Base-by-base conservation (phyloP, 495 filamentous ascomycete species). In the Podospora tetraspora region DNA sequence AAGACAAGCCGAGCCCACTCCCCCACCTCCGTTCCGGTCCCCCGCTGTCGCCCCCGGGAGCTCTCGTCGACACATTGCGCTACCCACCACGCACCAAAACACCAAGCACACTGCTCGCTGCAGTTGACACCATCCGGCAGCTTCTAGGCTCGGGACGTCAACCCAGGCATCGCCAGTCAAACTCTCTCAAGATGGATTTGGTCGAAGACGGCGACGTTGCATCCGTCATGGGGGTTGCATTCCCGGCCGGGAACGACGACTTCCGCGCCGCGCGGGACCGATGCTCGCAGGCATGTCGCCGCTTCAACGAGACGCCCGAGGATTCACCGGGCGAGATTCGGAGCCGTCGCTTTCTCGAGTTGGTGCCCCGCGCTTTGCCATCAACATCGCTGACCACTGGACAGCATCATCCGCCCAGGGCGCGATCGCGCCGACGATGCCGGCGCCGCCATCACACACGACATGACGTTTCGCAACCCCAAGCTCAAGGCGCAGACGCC, bases 231-330 rank as follows among this genome's bases (percentile, higher is more conserved):
- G 71, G 68, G 30, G 56, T 75, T 37, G 62, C 71, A 24, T 79
- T 79, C 62, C 77, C 77, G 12, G 77, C 77, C 22, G 77, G 77
- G 25, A 75, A 76, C 68, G 63, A 72, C 61, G 77, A 79, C 70
- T 79, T 79, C 32, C 77, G 77, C 11, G 72, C 69, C 3, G 72
- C 68, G 13, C 67, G 77, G 21, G 72, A 79, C 66, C 70, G 69
- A 2, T 76, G 75, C 60, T 69, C 75, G 12, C 71, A 69, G 16
- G 77, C 77, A n/a, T 79, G 77, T 64, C 75, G 77, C 19, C 70
- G 66, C 13, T 79, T 79, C 70, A 79, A 79, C 66, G 67, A 61
- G 58, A 79, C 74, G 0, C 75, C 75, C 19, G 77, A 79, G 61
- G 77, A 79, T 57, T 74, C 77, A 8, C 66, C 71, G n/a, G 72